Base-by-base conservation (phyloP, 1,284 basidiomycete species). In the Pyrrhoderma noxium region DNA sequence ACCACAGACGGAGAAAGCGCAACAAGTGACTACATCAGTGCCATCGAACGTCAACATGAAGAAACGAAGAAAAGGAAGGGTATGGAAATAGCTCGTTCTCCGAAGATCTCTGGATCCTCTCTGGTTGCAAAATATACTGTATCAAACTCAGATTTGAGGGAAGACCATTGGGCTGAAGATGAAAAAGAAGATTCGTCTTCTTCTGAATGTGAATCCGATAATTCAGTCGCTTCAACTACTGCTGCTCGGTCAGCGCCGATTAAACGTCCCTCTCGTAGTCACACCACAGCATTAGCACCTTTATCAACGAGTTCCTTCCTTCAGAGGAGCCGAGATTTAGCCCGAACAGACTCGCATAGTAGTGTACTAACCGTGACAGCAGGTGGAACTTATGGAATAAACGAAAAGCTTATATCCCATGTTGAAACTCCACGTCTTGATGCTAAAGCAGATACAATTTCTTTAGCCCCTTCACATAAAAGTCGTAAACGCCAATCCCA, bases 281-380 rank as follows among this genome's bases (percentile, higher is more conserved):
- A 42, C 8, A 55, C 35, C 35, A 47, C 53, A 14, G 44, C 38
- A 9, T 34, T 43, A 13, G 44, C 45, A 8, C 36, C 53, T 31
- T 9, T 46, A 8, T 31, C 43, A 16, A 36, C 53, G n/a, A 39
- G 14, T 27, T 18, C 36, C 1, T 39, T 19, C 7, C 22, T 35
- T 2, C 44, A 46, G 9, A 46, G 42, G 16, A 14, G 50, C 14
- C 54, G 56, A 21, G 56, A 64, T 3, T 61, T 79, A 37, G 57
- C 59, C 2, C 74, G 73, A 49, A 74, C 73, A 39, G 72, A 73
- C 21, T 87, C 84, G 2, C 67, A 67, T 21, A 84, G 78, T 59
- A 89, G 85, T 57, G 73, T 85, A 34, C 74, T 76, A 9, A 89
- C 86, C 0, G 79, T 88, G 3, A 79, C 16, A 81, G 51, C 51